Evolutionary conservation across 139 green algal genomes (phyloP), one percentile per base, ranked within the genome.

Genomic region (Micractinium conductrix): DNA sequence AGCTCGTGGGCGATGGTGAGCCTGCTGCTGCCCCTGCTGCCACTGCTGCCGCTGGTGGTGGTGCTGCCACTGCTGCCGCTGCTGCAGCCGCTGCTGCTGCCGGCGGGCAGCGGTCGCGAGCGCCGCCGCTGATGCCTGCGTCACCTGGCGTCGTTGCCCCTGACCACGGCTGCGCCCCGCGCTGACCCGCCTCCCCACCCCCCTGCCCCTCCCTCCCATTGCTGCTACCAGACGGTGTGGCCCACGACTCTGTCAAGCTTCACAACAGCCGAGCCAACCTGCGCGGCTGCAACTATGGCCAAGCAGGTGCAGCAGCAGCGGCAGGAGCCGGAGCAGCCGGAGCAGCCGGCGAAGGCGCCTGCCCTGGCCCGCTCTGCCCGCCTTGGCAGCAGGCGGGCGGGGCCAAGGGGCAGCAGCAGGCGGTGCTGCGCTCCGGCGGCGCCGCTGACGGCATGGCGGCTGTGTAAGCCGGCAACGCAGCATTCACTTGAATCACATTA

Each of bases 1-100:
- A 85, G 69, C 55, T 85, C 30, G 80, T 85, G 21, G 79, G 79
- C 33, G 44, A 74, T 1, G 79, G 68, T 82, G 76, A 72, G 76
- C n/a, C n/a, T n/a, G n/a, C n/a, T n/a, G n/a, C n/a, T n/a, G n/a
- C n/a, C n/a, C n/a, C n/a, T n/a, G n/a, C n/a, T n/a, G n/a, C n/a
- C n/a, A n/a, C n/a, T n/a, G n/a, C n/a, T n/a, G n/a, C n/a, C n/a
- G n/a, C n/a, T n/a, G n/a, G n/a, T n/a, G n/a, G n/a, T n/a, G n/a
- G n/a, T n/a, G n/a, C n/a, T n/a, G n/a, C n/a, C n/a, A n/a, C n/a
- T n/a, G n/a, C n/a, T n/a, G n/a, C n/a, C n/a, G n/a, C n/a, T n/a
- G n/a, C n/a, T n/a, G n/a, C n/a, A n/a, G n/a, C n/a, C n/a, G n/a
- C n/a, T n/a, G n/a, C n/a, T n/a, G n/a, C n/a, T n/a, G n/a, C n/a